Percentiles rank a stretch among this genome's conserved stretches.
Evolutionary conservation across 352 stramenopile genomes (phyloP).

Genomic region (Thalassiosira exigua): DNA sequence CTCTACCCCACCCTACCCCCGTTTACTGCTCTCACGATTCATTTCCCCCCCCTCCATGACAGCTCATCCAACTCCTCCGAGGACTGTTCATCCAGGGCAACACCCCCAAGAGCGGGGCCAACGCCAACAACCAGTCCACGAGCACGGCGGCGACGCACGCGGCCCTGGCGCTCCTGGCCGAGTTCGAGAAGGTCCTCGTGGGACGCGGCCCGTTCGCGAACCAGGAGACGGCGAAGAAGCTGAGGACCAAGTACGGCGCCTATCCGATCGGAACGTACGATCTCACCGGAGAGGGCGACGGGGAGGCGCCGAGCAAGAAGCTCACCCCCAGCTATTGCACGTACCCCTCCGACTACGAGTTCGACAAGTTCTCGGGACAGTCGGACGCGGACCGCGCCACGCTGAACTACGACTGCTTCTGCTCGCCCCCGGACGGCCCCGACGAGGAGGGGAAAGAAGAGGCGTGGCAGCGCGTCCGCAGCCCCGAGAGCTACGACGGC

Average conservation of each 20-base stretch:
- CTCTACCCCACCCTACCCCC: no score
- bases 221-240: conserved; percentile 68
- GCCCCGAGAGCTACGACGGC: conserved; percentile 75
- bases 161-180: conserved; percentile 63
- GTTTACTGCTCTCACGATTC: no score
- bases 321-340: conserved; percentile 94
- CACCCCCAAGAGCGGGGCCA: conserved; percentile 71
- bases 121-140: conserved; percentile 50
- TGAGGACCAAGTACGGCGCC: conserved; percentile 74
- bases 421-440: conserved; percentile 87
- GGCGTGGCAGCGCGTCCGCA: conserved; percentile 19
- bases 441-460: conserved; percentile 88
- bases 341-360: conserved; percentile 92
- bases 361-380: conserved; percentile 90
- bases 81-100: conserved; percentile 83
- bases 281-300: conserved; percentile 22
- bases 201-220: conserved; percentile 75
- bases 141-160: conserved; percentile 60
- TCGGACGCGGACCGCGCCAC: conserved; percentile 62
- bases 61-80: conserved; percentile 71
- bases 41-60: no score
- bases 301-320: conserved; percentile 33
- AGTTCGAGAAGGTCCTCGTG: conserved; percentile 80
- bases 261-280: conserved; percentile 67
- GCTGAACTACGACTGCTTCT: conserved; percentile 89